Evolutionary conservation across 2,329 filamentous ascomycete species (phyloP).

Genomic region (Verticillium klebahnii): DNA sequence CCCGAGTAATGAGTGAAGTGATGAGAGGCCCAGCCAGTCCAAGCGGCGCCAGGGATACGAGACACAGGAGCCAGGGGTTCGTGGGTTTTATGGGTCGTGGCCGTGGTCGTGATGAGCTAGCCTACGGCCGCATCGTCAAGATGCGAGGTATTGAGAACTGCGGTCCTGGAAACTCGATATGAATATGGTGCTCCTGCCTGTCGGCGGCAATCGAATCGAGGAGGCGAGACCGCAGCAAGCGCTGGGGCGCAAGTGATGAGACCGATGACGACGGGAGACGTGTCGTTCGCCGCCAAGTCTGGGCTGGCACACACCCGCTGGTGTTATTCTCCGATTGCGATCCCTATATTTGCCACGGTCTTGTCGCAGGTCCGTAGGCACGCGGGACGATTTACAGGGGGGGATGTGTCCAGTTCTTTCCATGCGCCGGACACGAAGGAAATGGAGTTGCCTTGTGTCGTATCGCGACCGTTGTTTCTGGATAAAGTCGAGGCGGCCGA

Average conservation of each 20-base stretch:
- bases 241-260: not conserved
- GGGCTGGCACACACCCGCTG: not conserved
- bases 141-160: not conserved
- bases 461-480: not conserved
- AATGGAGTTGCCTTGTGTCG: not conserved
- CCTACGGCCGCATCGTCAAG: not conserved
- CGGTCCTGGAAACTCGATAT: not conserved
- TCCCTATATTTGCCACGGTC: not conserved
- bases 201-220: too few species aligned
- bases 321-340: not conserved
- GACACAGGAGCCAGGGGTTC: not conserved
- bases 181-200: not conserved
- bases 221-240: too few species aligned
- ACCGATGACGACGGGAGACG: not conserved
- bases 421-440: not conserved
- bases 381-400: not conserved
- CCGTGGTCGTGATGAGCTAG: not conserved
- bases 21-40: not conserved
- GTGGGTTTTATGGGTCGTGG: not conserved
- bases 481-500: not conserved
- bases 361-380: not conserved
- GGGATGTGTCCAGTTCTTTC: not conserved
- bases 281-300: not conserved
- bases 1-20: not conserved
- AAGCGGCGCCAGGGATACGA: not conserved